These are phyloP conservation scores for Tricholoma furcatifolium DNA, from an alignment of 768 basidiomycete species.

Conservation along the genomic window DNA sequence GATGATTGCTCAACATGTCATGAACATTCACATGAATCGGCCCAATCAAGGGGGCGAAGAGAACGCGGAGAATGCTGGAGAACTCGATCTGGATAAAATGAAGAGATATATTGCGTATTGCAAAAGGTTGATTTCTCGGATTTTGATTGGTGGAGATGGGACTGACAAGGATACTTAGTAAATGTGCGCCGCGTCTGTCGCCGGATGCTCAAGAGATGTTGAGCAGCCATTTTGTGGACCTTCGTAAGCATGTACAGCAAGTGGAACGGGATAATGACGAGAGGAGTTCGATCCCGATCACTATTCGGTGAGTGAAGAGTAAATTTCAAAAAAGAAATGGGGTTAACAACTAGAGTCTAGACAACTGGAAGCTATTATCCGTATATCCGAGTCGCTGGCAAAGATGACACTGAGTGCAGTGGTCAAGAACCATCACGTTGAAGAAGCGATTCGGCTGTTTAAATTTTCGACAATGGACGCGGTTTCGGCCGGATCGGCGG, in stretches of 20 bases:
- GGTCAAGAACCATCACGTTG: conserved; percentile 91
- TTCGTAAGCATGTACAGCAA: conserved; percentile 92
- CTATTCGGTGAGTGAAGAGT: conserved; percentile 89
- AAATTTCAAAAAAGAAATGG: too few relatives aligned
- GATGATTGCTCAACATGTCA: conserved; percentile 96
- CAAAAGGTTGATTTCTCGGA: conserved; percentile 64
- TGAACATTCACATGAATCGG: conserved; percentile 98
- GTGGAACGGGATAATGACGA: conserved; percentile 98
- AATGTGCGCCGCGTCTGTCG: conserved; percentile 94
- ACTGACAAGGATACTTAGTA: conserved; percentile 44
- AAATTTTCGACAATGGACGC: conserved; percentile 99
- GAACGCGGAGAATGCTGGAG: conserved; percentile 69
- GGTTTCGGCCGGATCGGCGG: conserved; percentile 89
- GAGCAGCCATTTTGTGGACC: conserved; percentile 89
- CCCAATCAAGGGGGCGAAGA: conserved; percentile 63
- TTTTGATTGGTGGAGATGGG: background rate
- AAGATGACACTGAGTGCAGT: conserved; percentile 88
- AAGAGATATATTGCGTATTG: conserved; percentile 96
- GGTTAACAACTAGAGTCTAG: too few relatives aligned
- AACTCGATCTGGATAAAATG: conserved; percentile 98
- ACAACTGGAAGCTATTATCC: conserved; percentile 98
- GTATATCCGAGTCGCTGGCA: conserved; percentile 95
- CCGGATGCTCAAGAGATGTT: conserved; percentile 95
- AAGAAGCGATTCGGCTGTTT: conserved; percentile 97
- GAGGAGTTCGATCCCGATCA: conserved; percentile 96